phyloP scores from a whole-genome alignment of 257 asterid genomes.

The Fraxinus quadrangulata region DNA sequence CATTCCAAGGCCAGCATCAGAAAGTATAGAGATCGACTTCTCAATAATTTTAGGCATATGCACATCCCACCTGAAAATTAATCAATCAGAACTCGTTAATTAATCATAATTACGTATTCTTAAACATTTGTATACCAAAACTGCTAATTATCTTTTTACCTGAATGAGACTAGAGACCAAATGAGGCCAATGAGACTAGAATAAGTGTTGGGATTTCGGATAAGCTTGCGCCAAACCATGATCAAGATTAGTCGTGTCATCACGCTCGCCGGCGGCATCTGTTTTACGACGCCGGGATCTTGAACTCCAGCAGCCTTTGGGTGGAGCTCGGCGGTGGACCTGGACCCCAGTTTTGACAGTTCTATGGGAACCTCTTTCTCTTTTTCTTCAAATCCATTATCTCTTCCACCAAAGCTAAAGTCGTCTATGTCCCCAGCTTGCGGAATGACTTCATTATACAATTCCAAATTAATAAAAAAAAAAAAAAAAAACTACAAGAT shows the following conservation, averaged over 20 bases:
- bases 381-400: slow-evolving; percentile 56
- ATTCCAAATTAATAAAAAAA: neutral
- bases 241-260: slow-evolving; percentile 93
- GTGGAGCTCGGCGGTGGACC: slow-evolving; percentile 49
- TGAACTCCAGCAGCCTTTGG: slow-evolving; percentile 40
- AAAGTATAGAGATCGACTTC: slow-evolving; percentile 71
- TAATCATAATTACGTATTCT: neutral
- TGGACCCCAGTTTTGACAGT: slow-evolving; percentile 60
- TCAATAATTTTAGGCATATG: slow-evolving; percentile 75
- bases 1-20: slow-evolving; percentile 99
- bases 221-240: slow-evolving; percentile 99
- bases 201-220: slow-evolving; percentile 94
- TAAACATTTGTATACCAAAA: slow-evolving; percentile 6
- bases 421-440: slow-evolving; percentile 67
- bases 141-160: slow-evolving; percentile 34
- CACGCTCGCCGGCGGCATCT: slow-evolving; percentile 98
- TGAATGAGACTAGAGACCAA: slow-evolving; percentile 77
- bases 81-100: slow-evolving; percentile 9
- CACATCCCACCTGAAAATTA: slow-evolving; percentile 73
- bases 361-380: slow-evolving; percentile 58
- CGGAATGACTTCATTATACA: slow-evolving; percentile 40
- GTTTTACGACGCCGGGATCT: slow-evolving; percentile 55
- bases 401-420: slow-evolving; percentile 68
- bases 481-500: slow-evolving; percentile 3
- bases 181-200: slow-evolving; percentile 91